phyloP scores from a whole-genome alignment of 83 land plant species.

The Thuja plicata region DNA sequence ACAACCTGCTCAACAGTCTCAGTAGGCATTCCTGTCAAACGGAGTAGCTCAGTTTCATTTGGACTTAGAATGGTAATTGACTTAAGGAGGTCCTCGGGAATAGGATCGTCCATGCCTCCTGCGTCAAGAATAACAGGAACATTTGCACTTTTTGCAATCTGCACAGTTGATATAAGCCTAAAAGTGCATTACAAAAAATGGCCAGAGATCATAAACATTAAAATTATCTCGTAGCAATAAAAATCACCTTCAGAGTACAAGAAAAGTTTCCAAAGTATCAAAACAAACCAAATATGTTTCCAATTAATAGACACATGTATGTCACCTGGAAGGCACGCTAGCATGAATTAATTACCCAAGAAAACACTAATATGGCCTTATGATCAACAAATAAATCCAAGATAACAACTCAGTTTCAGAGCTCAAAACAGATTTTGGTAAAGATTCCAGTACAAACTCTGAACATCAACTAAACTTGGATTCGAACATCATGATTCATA shows the following conservation, averaged over 20 bases:
- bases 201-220: not conserved
- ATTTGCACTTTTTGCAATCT: conserved; percentile 86
- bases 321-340: not conserved
- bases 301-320: not conserved
- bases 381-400: not conserved
- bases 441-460: not conserved
- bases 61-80: conserved; percentile 82
- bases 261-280: not conserved
- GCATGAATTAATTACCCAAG: not conserved
- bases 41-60: conserved; percentile 88
- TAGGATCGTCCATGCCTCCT: conserved; percentile 89
- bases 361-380: not conserved
- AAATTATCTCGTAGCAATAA: not conserved
- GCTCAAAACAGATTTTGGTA: not conserved
- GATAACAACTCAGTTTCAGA: too few species aligned
- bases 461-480: not conserved
- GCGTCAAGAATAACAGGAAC: conserved; percentile 96
- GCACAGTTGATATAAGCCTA: not conserved
- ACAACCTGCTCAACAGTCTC: conserved; percentile 69
- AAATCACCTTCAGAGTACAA: not conserved
- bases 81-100: conserved; percentile 79
- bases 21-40: conserved; percentile 78
- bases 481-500: not conserved
- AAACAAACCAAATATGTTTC: not conserved
- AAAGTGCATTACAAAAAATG: not conserved